Evolutionary conservation across 805 yeast species (phyloP).

Genomic region (Phaffomyces thermotolerans): DNA sequence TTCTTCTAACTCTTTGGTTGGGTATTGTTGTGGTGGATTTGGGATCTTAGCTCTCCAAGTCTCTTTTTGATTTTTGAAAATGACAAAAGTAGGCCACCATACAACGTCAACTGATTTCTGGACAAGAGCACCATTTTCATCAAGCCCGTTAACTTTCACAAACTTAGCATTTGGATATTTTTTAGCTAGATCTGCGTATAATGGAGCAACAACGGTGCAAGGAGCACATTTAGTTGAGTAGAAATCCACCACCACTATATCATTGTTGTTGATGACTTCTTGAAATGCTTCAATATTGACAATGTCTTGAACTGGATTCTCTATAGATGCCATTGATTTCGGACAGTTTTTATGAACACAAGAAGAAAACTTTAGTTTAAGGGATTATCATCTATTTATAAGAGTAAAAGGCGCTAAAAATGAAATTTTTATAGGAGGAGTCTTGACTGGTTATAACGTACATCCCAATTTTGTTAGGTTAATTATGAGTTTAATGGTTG

Average conservation of each 20-base stretch:
- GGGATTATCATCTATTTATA: too few relatives aligned
- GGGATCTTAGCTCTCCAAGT: constrained; percentile 22
- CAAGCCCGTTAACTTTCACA: constrained; percentile 18
- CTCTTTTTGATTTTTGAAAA: constrained; percentile 17
- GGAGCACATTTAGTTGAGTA: constrained; percentile 22
- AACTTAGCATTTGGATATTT: constrained; percentile 19
- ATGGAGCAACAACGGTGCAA: constrained; percentile 21
- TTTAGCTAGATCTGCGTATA: constrained; percentile 13
- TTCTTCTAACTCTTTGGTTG: constrained; percentile 17
- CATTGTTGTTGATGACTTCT: not conserved
- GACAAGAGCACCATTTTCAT: constrained; percentile 13
- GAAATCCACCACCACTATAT: constrained; percentile 18
- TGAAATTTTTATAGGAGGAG: too few relatives aligned
- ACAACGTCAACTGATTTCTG: constrained; percentile 20
- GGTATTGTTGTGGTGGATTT: constrained; percentile 22
- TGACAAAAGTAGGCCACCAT: constrained; percentile 25
- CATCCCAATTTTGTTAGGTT: too few relatives aligned
- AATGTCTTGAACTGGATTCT: too few relatives aligned
- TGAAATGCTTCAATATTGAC: too few relatives aligned
- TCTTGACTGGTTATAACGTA: too few relatives aligned
- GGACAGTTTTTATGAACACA: too few relatives aligned
- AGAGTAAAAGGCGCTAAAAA: too few relatives aligned
- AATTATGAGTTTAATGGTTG: too few relatives aligned
- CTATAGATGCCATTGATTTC: too few relatives aligned
- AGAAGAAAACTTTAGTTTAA: too few relatives aligned